Base-by-base conservation (phyloP, 495 filamentous ascomycete genomes). In the Aspergillus taichungensis region DNA sequence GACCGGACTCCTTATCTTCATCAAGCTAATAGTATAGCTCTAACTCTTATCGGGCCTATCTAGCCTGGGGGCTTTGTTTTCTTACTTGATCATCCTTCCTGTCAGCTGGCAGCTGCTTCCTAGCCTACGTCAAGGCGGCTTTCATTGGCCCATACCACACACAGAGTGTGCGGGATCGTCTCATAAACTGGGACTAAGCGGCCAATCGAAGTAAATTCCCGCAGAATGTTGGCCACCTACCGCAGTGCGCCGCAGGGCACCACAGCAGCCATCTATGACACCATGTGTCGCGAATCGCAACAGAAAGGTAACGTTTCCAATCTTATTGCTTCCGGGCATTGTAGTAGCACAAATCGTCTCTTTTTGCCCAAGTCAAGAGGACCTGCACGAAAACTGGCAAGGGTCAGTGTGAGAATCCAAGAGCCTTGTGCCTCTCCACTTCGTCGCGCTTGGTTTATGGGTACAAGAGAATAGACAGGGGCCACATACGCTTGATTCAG, bases 191-290 rank as follows among this genome's bases (percentile, higher is more conserved):
- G 35, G 35, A 9, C 37, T 40, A 40, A 27, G 37, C 37, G 37
- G 37, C 37, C 37, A 40, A 40, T 40, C 37, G 37, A 40, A 28
- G 37, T 28, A 18, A 27, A 24, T 27, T 40, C 11, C 37, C 12
- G 30, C 28, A 24, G 40, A 31, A 42, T 42, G 27, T 42, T 24
- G 40, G 40, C 12, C 40, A 6, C 42, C 1, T 33, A 35, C 42
- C 42, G 42, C 42, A 35, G 42, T 27, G 42, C 42, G 12, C 42
- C 33, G 42, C 42, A 37, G 42, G 6, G 42, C 42, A 44, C 42
- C 42, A 28, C 42, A n/a, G n/a, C n/a, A 44, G 42, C 32, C 42
- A 44, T 44, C 28, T 8, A 44, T 44, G 8, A 43, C 12, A n/a
- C n/a, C n/a, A n/a, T n/a, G n/a, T n/a, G n/a, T n/a, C n/a, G n/a